Base-by-base conservation (phyloP, 257 asterid species). In the Nemophila menziesii region DNA sequence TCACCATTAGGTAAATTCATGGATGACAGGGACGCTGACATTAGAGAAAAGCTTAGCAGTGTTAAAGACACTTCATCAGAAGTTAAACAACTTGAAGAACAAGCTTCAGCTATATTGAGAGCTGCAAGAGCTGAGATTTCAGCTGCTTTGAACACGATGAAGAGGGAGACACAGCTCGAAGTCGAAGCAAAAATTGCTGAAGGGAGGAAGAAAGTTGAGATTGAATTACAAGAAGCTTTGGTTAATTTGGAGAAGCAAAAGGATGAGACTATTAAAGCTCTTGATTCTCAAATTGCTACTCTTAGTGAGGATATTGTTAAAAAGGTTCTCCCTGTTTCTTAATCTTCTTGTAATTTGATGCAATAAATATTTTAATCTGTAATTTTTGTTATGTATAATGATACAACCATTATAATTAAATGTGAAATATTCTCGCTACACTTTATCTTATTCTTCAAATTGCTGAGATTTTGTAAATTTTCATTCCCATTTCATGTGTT, bases 71-170 rank as follows among this genome's bases (percentile, higher is more conserved):
- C 92, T 5, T 80, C 96, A 12, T 13, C 48, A 15, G 96, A 84
- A 62, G 94, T 84, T 50, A 84, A 80, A 73, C 85, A 74, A 73
- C 79, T 84, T 16, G 97, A 87, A 47, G 93, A 65, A 0, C 87
- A 87, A 60, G 95, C 78, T 0, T 55, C 75, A 19, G 95, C 95
- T 5, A 61, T 87, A 17, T 67, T 87, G 86, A 82, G 42, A 68
- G 97, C 97, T 20, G 97, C 97, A 14, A 57, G 95, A 62, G 97
- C 92, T 12, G 97, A 87, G 77, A 79, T 87, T 23, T 57, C 97
- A 18, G 84, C 85, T 22, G 92, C 95, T 34, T 65, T 87, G 46
- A 82, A 71, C 66, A 82, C 82, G 83, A 82, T 87, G 97, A 82
- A 79, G 89, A 87, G 71, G 67, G 97, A 86, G 60, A 75, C 94